These are phyloP conservation scores for Trichosporon faecale DNA, from an alignment of 1,284 basidiomycete genomes.

Conservation along the genomic window DNA sequence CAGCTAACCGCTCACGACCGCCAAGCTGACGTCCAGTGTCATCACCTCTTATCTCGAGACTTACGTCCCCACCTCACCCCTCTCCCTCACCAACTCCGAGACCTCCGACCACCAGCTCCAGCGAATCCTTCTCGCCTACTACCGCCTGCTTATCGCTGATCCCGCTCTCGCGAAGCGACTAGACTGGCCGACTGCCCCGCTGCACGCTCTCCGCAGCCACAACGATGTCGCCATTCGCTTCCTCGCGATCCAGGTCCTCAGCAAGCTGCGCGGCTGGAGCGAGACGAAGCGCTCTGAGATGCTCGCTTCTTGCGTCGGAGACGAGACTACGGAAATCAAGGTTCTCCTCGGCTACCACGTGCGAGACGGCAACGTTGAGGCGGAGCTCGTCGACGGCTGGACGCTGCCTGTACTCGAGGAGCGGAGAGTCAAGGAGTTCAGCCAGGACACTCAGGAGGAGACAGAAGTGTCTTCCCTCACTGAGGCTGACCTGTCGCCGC, in stretches of 20 bases:
- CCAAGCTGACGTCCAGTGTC: conserved; percentile 24
- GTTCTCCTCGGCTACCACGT: neutral
- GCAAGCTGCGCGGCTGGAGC: conserved; percentile 69
- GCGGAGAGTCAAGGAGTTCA: conserved; percentile 55
- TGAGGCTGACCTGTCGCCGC: conserved; percentile 59
- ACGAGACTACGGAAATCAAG: conserved; percentile 56
- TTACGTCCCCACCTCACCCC: conserved; percentile 32
- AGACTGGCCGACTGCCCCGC: conserved; percentile 64
- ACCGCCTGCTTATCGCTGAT: conserved; percentile 71
- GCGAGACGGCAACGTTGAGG: conserved; percentile 20
- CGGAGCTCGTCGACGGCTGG: conserved; percentile 67
- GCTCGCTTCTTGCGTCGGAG: conserved; percentile 60
- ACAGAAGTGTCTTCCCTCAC: conserved; percentile 12
- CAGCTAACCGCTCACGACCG: neutral
- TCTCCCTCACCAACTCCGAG: conserved; percentile 29
- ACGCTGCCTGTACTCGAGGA: conserved; percentile 67
- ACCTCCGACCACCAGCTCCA: conserved; percentile 53
- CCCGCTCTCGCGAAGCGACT: conserved; percentile 62
- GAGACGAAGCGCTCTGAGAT: conserved; percentile 68
- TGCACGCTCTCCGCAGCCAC: conserved; percentile 51
- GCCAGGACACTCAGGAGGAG: neutral
- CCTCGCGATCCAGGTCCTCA: conserved; percentile 72
- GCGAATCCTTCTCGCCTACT: conserved; percentile 69
- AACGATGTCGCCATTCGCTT: conserved; percentile 64
- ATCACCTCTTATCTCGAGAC: conserved; percentile 27